Evolutionary conservation across 2,329 filamentous ascomycete genomes (phyloP), one percentile per base, ranked within the genome.

Genomic region (Tolypocladium album): DNA sequence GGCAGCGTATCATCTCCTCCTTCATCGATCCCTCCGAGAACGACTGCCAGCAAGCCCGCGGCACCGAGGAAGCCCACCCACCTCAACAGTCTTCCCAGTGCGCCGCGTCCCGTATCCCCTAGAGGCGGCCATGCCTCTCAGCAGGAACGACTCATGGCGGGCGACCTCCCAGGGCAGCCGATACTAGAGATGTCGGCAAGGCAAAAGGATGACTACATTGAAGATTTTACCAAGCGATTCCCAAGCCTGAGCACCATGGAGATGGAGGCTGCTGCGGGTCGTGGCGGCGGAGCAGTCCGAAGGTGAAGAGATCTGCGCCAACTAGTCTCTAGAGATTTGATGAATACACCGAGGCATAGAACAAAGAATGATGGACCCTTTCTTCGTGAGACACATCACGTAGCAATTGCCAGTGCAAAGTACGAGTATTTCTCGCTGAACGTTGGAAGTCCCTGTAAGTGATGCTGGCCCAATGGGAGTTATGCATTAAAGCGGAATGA

Each of bases 211-310:
- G 89, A 92, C 65, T 87, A 87, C 67, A 72, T 88, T 53, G 73
- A 76, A 61, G 74, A 90, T 69, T 97, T 97, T 71, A 88, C 87
- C 62, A 92, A 92, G 74, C 81, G 91, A 61, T 97, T 92, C 73
- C 93, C 93, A 0, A 95, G 89, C 70, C 76, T 97, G 61, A 87
- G 86, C 60, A 84, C 90, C 12, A 83, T 97, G 66, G 92, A 97
- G 76, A 89, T 93, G n/a, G 89, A 94, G 75, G 84, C 86, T 62
- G 88, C 83, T 58, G 70, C 75, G 53, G 64, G 62, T 42, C 64
- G 64, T n/a, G 68, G 64, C 15, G 60, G 62, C 27, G 80, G 67
- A 74, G 63, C 62, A 42, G 60, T 64, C 27, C 61, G 62, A 62
- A 66, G 65, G 62, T 69, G 5, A 60, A 66, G 58, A 59, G 55